These are phyloP conservation scores for Anisogramma anomala DNA, from an alignment of 2,329 filamentous ascomycete species.

Conservation along the genomic window DNA sequence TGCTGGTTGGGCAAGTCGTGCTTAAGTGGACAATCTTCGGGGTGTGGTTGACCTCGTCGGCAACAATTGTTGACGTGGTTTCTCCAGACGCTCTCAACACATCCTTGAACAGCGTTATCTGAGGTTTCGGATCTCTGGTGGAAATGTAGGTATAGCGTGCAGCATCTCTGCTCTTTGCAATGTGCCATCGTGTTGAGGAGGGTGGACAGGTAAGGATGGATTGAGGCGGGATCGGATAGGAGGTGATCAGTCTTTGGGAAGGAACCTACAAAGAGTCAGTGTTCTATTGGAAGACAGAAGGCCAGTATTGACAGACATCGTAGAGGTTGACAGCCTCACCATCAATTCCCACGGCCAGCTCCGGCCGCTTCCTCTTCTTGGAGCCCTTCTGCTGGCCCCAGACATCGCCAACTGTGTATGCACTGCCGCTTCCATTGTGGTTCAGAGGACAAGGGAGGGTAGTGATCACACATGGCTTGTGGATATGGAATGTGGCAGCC, in stretches of 20 bases:
- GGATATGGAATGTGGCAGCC: conserved; percentile 49
- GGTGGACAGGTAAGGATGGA: conserved; percentile 52
- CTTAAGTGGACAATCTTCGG: conserved; percentile 33
- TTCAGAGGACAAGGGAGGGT: conserved; percentile 48
- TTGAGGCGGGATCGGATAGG: conserved; percentile 55
- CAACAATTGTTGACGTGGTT: conserved; percentile 38
- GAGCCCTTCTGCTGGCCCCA: conserved; percentile 45
- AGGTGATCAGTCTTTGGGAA: conserved; percentile 50
- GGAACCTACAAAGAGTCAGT: conserved; percentile 37
- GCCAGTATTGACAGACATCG: conserved; percentile 35
- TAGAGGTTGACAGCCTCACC: conserved; percentile 56
- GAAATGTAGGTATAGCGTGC: conserved; percentile 51
- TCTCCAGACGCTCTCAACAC: conserved; percentile 38
- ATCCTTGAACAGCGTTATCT: conserved; percentile 50
- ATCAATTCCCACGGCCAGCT: conserved; percentile 50
- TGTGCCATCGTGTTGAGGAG: conserved; percentile 44
- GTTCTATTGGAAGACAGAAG: neutral
- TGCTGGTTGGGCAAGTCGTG: conserved; percentile 20
- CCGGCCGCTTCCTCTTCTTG: conserved; percentile 51
- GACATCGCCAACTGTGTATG: conserved; percentile 48
- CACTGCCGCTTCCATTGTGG: conserved; percentile 28
- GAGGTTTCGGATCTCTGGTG: conserved; percentile 36
- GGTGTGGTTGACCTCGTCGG: conserved; percentile 30
- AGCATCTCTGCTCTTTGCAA: conserved; percentile 34
- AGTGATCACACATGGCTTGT: conserved; percentile 53